phyloP scores from a whole-genome alignment of 2,329 filamentous ascomycete species.

The Trichoderma asperellum region DNA sequence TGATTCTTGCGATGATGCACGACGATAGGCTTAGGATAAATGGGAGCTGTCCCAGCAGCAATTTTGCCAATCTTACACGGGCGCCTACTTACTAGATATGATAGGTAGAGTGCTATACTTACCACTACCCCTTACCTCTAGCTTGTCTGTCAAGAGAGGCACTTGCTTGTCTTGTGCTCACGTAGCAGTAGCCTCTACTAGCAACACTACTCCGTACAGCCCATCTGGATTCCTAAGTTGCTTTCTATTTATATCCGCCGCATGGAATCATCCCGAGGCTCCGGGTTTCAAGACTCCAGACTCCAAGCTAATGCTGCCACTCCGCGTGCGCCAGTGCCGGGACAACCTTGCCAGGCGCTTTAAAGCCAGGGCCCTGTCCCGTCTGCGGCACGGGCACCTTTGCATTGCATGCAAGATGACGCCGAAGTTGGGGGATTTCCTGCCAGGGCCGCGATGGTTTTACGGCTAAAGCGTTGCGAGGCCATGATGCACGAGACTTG shows the following conservation, averaged over 20 bases:
- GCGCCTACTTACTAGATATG: background rate
- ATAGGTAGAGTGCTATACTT: background rate
- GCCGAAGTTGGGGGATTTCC: background rate
- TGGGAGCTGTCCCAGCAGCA: background rate
- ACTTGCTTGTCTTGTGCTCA: background rate
- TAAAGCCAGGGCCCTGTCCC: background rate
- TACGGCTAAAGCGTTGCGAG: background rate
- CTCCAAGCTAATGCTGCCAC: background rate
- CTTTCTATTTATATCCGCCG: background rate
- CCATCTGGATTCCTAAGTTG: background rate
- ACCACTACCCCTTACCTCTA: background rate
- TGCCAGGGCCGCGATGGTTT: background rate
- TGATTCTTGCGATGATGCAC: background rate
- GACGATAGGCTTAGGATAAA: background rate
- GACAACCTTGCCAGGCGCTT: background rate
- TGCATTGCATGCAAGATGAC: background rate
- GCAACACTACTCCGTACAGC: background rate
- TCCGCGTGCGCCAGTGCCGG: background rate
- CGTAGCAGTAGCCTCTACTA: background rate
- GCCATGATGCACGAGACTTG: background rate
- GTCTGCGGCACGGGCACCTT: background rate
- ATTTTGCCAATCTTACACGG: background rate
- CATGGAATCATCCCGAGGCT: background rate
- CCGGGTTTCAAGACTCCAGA: background rate
- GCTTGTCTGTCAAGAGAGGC: background rate